Base-by-base conservation (phyloP, 495 filamentous ascomycete genomes). In the Neurospora sp. region DNA sequence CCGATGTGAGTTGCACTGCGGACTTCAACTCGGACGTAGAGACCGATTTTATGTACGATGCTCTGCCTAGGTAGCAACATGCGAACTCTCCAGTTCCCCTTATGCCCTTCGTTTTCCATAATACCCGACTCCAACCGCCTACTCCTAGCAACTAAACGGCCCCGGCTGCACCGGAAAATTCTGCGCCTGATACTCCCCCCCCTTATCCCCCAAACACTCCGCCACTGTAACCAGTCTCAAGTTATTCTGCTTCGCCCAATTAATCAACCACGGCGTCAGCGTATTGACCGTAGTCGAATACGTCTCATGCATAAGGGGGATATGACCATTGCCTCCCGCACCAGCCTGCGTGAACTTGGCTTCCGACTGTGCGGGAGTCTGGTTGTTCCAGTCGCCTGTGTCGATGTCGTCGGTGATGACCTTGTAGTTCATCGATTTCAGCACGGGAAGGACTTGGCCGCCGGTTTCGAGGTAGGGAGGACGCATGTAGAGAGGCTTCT, bases 401-500 rank as follows among this genome's bases (percentile, higher is more conserved):
- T 89, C 87, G 62, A 89, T 77, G 75, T 88, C 86, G 76, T 86
- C 77, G n/a, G 81, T 87, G 80, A 89, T 84, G 76, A 89, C 86
- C 73, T 84, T 83, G 81, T 87, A 88, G 75, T 83, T 83, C 74
- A 88, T 79, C 49, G 79, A 74, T 77, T 80, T 80, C 83, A 88
- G 84, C 41, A 80, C 80, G 31, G 76, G 76, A 54, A 86, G 76
- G 70, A 87, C 79, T 60, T 79, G 77, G 5, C 83, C 85, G 73
- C 85, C 79, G 11, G 85, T 86, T 46, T 83, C 83, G 62, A 88
- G 85, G 76, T 86, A 86, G 1, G 87, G 87, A 3, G 86, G 86
- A 0, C 86, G 86, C 83, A 88, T 81, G 82, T 88, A 88, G 16
- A 83, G 82, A 18, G 87, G 86, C 78, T 87, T 87, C 71, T 80